Percentiles rank a stretch among this genome's conserved stretches.
phyloP scores from a whole-genome alignment of 768 basidiomycete species.

The Russula earlei region DNA sequence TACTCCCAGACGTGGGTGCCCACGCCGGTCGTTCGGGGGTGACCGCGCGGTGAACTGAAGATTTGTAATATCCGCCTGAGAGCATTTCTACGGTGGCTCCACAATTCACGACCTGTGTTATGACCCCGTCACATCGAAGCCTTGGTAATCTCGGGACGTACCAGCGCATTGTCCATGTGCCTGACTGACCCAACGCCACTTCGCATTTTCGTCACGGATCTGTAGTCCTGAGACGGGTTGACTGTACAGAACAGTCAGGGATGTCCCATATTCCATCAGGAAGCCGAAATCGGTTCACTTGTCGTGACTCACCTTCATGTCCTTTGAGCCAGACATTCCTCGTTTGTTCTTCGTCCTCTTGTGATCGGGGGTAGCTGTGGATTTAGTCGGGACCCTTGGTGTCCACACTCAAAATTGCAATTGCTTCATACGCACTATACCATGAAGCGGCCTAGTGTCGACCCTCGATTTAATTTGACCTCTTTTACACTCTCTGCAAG shows the following conservation, averaged over 20 bases:
- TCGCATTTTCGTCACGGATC: conserved; percentile 27
- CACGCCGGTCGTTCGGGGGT: conserved; percentile 28
- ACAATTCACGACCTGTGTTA: conserved; percentile 34
- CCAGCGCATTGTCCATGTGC: conserved; percentile 31
- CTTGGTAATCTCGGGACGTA: conserved; percentile 24
- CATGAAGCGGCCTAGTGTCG: conserved; percentile 44
- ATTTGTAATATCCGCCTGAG: conserved; percentile 29
- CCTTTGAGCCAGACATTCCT: conserved; percentile 30
- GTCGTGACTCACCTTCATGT: conserved; percentile 24
- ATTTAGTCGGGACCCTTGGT: neutral
- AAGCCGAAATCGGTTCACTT: neutral
- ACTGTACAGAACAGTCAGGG: conserved; percentile 29
- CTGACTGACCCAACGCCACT: conserved; percentile 30
- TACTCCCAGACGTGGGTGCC: conserved; percentile 27
- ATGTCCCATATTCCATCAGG: conserved; percentile 28
- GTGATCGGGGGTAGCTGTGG: conserved; percentile 26
- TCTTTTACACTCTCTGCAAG: neutral
- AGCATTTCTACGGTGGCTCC: conserved; percentile 29
- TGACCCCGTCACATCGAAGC: conserved; percentile 18
- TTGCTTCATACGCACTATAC: conserved; percentile 39
- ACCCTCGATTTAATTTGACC: neutral
- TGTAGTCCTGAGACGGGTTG: conserved; percentile 31
- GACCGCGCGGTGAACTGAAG: conserved; percentile 31
- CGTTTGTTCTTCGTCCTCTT: conserved; percentile 26
- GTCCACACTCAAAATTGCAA: neutral